phyloP scores from a whole-genome alignment of 2,329 filamentous ascomycete species.

The Microthyrium microscopicum region DNA sequence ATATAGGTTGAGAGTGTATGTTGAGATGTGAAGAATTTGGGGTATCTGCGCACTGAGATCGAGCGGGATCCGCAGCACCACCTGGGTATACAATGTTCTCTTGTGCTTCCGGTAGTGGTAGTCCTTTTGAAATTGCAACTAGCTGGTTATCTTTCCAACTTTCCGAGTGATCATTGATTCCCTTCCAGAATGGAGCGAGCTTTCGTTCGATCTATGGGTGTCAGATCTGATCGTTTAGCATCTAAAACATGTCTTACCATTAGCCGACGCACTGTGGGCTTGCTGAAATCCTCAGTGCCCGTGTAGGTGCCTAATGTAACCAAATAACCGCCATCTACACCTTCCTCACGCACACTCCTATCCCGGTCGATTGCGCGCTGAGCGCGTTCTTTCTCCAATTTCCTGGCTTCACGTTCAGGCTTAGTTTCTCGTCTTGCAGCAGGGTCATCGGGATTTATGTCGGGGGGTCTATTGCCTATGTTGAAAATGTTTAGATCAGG shows the following conservation, averaged over 20 bases:
- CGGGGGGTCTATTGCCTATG: slow-evolving; percentile 28
- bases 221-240: too few species aligned
- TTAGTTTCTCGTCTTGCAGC: slow-evolving; percentile 67
- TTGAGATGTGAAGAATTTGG: slow-evolving; percentile 40
- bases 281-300: slow-evolving; percentile 84
- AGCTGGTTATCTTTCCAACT: slow-evolving; percentile 92
- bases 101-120: slow-evolving; percentile 71
- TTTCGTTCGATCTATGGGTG: slow-evolving; percentile 71
- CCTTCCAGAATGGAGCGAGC: slow-evolving; percentile 89
- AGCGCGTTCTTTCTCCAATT: slow-evolving; percentile 63
- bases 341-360: slow-evolving; percentile 76
- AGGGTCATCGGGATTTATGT: slow-evolving; percentile 32
- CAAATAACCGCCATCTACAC: slow-evolving; percentile 84
- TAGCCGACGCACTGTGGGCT: slow-evolving; percentile 69
- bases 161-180: slow-evolving; percentile 72
- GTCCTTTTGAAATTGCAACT: slow-evolving; percentile 72
- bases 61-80: background rate
- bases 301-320: slow-evolving; percentile 92
- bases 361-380: slow-evolving; percentile 70
- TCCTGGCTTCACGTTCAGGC: slow-evolving; percentile 77
- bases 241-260: slow-evolving; percentile 50
- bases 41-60: slow-evolving; percentile 14
- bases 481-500: slow-evolving; percentile 44
- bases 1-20: slow-evolving; percentile 51
- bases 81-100: slow-evolving; percentile 31